These are phyloP conservation scores for Cryptococcus sp. DNA, from an alignment of 1,284 basidiomycete species.

Conservation along the genomic window DNA sequence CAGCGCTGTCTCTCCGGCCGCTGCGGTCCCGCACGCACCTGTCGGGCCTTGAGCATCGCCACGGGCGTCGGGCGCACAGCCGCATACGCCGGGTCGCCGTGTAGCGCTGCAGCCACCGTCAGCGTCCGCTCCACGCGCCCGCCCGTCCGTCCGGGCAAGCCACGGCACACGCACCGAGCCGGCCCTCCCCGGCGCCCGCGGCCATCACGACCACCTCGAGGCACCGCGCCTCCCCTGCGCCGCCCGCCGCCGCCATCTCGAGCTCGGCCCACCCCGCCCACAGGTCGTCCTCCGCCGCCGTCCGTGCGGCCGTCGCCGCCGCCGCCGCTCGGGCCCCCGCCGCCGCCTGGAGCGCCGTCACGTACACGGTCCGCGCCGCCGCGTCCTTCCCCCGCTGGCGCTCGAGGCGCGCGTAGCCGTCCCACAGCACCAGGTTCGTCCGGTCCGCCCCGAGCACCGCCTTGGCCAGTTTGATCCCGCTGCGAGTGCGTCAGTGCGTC, in stretches of 20 bases:
- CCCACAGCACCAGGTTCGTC: constrained; percentile 71
- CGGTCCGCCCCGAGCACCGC: constrained; percentile 61
- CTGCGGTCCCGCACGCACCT: too few species aligned
- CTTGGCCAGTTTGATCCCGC: constrained; percentile 62
- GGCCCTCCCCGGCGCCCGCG: constrained; percentile 16
- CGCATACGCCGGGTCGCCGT: not conserved
- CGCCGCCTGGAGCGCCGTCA: constrained; percentile 54
- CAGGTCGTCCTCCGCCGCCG: constrained; percentile 52
- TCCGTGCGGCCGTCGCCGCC: not conserved
- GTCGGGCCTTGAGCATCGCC: constrained; percentile 35
- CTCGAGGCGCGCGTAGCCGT: constrained; percentile 75
- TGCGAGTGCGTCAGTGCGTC: constrained; percentile 1
- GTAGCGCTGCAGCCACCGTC: too few species aligned
- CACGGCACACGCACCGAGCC: constrained; percentile 12
- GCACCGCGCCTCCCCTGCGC: constrained; percentile 19
- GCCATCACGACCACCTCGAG: constrained; percentile 32
- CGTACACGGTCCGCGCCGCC: constrained; percentile 79
- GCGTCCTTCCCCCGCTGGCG: constrained; percentile 63
- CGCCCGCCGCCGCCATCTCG: constrained; percentile 58
- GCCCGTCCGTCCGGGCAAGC: too few species aligned
- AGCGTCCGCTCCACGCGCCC: too few species aligned
- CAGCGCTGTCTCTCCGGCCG: too few species aligned
- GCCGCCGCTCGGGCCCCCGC: constrained; percentile 9
- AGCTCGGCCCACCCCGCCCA: constrained; percentile 89
- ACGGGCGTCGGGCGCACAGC: constrained; percentile 17